A percentile compares a stretch with the other conserved stretches of the same genome.
These are phyloP conservation scores for Leccinum obscurum DNA, from an alignment of 768 basidiomycete species.

Conservation along the genomic window DNA sequence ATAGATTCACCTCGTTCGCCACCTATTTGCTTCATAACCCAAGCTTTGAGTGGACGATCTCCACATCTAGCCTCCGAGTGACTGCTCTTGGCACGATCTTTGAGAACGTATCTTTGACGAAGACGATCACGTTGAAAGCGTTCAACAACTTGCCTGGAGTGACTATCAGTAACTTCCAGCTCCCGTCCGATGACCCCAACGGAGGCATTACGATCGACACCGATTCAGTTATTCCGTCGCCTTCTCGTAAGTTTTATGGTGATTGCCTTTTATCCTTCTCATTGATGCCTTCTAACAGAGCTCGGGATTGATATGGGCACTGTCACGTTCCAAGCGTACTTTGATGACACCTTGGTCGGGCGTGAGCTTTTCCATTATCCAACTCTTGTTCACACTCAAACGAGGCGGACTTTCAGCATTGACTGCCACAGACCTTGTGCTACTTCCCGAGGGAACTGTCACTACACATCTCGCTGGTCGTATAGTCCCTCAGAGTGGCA, in stretches of 20 bases:
- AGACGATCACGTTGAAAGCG: conserved; percentile 62
- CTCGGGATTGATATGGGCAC: conserved; percentile 70
- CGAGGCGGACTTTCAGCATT: conserved; percentile 43
- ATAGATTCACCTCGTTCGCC: conserved; percentile 64
- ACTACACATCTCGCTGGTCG: conserved; percentile 59
- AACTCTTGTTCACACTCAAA: background rate
- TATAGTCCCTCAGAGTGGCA: conserved; percentile 62
- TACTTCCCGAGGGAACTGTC: conserved; percentile 49
- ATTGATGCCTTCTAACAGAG: conserved; percentile 40
- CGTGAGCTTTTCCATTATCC: conserved; percentile 43
- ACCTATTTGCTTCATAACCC: conserved; percentile 63
- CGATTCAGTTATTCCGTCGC: conserved; percentile 63
- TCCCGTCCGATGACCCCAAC: conserved; percentile 64
- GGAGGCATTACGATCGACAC: conserved; percentile 74
- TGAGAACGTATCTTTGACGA: conserved; percentile 60
- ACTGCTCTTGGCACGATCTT: conserved; percentile 70
- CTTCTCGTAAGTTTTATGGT: conserved; percentile 51
- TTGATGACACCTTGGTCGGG: conserved; percentile 55
- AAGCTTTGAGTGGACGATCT: conserved; percentile 69
- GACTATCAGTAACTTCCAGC: conserved; percentile 67
- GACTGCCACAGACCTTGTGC: conserved; percentile 46
- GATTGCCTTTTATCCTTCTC: background rate
- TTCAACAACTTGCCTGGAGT: conserved; percentile 73
- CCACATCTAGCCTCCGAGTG: conserved; percentile 60
- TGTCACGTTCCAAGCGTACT: conserved; percentile 62